phyloP scores from a whole-genome alignment of 2,329 filamentous ascomycete genomes.

The Sporothrix protearum region DNA sequence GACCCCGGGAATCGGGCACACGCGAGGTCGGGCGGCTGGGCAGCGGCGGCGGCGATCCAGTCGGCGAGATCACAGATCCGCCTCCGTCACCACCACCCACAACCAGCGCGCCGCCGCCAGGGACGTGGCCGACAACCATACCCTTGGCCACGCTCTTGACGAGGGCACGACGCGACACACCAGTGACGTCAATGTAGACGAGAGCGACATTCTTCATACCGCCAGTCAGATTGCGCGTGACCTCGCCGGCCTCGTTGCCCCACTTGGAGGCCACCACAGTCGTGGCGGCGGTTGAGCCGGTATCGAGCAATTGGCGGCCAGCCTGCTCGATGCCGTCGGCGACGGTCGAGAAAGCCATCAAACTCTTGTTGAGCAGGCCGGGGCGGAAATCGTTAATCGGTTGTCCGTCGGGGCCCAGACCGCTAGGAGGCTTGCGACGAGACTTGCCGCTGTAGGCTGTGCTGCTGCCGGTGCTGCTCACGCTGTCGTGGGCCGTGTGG shows the following conservation, averaged over 20 bases:
- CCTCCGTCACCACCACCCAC: constrained; percentile 59
- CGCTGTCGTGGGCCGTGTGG: constrained; percentile 21
- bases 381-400: constrained; percentile 70
- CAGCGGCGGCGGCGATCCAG: constrained; percentile 10
- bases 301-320: constrained; percentile 70
- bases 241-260: constrained; percentile 75
- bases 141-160: constrained; percentile 95
- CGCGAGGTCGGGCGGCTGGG: background rate
- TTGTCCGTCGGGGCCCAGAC: constrained; percentile 67
- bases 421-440: constrained; percentile 44
- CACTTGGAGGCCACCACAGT: constrained; percentile 87
- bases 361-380: constrained; percentile 85
- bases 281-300: constrained; percentile 72
- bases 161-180: constrained; percentile 82
- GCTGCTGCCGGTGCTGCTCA: background rate
- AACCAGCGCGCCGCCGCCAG: constrained; percentile 68
- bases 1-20: background rate
- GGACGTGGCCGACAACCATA: constrained; percentile 83
- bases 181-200: constrained; percentile 94
- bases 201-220: constrained; percentile 95
- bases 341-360: constrained; percentile 95
- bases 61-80: constrained; percentile 28
- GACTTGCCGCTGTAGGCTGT: background rate
- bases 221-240: constrained; percentile 72
- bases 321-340: constrained; percentile 91